Percentiles rank a stretch among this genome's conserved stretches.
Evolutionary conservation across 257 asterid species (phyloP).

Genomic region (Solanum sejunctum): DNA sequence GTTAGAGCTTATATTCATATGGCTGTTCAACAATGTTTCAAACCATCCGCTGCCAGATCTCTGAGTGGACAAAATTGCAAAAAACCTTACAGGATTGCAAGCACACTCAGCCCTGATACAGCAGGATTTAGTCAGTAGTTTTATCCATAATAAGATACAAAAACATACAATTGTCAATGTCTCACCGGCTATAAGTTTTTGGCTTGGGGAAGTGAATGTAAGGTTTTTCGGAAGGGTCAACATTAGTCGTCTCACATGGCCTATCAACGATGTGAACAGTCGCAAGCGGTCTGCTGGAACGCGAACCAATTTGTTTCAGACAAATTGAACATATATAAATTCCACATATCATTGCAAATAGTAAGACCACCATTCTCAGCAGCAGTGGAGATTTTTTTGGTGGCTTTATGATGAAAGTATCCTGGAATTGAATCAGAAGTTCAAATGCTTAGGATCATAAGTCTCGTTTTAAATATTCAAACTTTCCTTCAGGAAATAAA

Average conservation of each 20-base stretch:
- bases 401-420: slow-evolving; percentile 33
- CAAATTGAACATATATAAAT: slow-evolving; percentile 63
- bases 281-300: slow-evolving; percentile 13
- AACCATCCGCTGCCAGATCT: slow-evolving; percentile 99
- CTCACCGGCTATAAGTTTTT: slow-evolving; percentile 63
- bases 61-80: slow-evolving; percentile 84
- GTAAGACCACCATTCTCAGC: slow-evolving; percentile 63
- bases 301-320: slow-evolving; percentile 49
- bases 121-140: background rate
- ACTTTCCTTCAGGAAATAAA: background rate
- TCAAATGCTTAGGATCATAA: background rate
- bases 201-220: slow-evolving; percentile 73
- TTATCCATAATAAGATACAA: background rate
- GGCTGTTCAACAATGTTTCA: slow-evolving; percentile 76
- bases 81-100: slow-evolving; percentile 68
- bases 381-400: slow-evolving; percentile 55
- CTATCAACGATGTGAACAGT: slow-evolving; percentile 32
- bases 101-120: slow-evolving; percentile 67
- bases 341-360: slow-evolving; percentile 67
- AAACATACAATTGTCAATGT: background rate
- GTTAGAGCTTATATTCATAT: slow-evolving; percentile 74
- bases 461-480: background rate
- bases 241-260: slow-evolving; percentile 33
- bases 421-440: slow-evolving; percentile 43
- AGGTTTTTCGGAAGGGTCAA: slow-evolving; percentile 51